Base-by-base conservation (phyloP, 805 yeast genomes). In the Zygosaccharomyces bisporus region DNA sequence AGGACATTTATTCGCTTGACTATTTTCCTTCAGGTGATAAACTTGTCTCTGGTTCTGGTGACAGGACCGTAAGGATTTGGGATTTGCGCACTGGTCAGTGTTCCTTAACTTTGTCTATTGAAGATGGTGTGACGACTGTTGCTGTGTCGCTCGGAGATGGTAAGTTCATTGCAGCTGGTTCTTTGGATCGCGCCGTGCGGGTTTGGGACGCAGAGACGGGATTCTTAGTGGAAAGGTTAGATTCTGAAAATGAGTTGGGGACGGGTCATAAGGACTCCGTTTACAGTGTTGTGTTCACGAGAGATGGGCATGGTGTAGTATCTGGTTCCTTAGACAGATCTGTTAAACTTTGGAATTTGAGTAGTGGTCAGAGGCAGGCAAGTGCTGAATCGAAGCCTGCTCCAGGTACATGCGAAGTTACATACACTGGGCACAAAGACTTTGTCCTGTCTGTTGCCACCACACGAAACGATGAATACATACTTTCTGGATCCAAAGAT, bases 71-170 rank as follows among this genome's bases (percentile, higher is more conserved):
- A 27, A 79, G 96, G 64, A 84, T 93, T 60, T 91, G 99, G 99
- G 96, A 91, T 67, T 77, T 90, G 62, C 58, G 86, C 56, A 77
- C 88, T 31, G 93, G 95, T 18, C 89, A 86, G 69, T 87, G 96
- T 65, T 81, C 89, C 17, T 74, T 89, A 60, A 89, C 96, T 37
- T 74, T 91, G 53, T 79, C 89, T 13, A 90, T 91, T 57, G 97
- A 91, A 68, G 98, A 91, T 65, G 99, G 99, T 56, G 98, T 91
- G 43, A 91, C 99, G 44, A 91, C 99, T 0, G 97, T 91, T 36
- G 96, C 97, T 16, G 91, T 91, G 33, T 86, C 96, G 6, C 97
- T 97, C 39, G 58, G 60, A 17, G 95, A 91, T 66, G 96, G 97
- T 31, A 80, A 83, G 56, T 79, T 81, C 57, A 88, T 93, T 57